Conservation (phyloP, 257 asterid genomes). For the Solanum etuberosum region DNA sequence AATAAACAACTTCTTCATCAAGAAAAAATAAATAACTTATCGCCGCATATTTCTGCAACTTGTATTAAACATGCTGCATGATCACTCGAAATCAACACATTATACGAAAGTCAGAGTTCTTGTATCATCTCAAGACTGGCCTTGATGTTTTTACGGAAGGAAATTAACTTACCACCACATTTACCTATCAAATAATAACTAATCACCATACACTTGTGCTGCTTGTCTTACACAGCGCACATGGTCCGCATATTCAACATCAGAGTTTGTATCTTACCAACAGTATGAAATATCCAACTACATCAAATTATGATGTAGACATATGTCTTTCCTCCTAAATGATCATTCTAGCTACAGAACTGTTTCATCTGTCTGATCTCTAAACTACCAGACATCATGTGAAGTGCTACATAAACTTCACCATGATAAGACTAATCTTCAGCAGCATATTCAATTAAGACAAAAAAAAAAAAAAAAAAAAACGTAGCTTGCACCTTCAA, state of each 20-base stretch:
- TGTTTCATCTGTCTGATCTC: not conserved
- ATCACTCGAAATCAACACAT: not conserved
- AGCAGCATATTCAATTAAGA: not conserved
- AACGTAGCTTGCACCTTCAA: not conserved
- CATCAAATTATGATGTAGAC: not conserved
- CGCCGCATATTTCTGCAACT: not conserved
- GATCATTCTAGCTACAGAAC: not conserved
- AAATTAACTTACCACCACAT: not conserved
- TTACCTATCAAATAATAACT: not conserved
- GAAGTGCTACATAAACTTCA: not conserved
- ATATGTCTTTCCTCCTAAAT: not conserved
- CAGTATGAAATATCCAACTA: not conserved
- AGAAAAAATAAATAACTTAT: not conserved
- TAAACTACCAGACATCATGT: not conserved
- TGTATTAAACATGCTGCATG: not conserved
- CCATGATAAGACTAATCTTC: not conserved
- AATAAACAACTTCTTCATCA: too few relatives aligned
- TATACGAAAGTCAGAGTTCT: not conserved
- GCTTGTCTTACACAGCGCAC: not conserved
- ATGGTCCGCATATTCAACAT: not conserved
- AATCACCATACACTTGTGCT: not conserved
- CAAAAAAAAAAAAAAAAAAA: not conserved
- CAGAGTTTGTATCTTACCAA: not conserved
- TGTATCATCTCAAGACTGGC: not conserved
- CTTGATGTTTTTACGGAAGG: not conserved